Base-by-base conservation (phyloP, 176 grass and related monocot genomes). In the Elaeis guineensis region DNA sequence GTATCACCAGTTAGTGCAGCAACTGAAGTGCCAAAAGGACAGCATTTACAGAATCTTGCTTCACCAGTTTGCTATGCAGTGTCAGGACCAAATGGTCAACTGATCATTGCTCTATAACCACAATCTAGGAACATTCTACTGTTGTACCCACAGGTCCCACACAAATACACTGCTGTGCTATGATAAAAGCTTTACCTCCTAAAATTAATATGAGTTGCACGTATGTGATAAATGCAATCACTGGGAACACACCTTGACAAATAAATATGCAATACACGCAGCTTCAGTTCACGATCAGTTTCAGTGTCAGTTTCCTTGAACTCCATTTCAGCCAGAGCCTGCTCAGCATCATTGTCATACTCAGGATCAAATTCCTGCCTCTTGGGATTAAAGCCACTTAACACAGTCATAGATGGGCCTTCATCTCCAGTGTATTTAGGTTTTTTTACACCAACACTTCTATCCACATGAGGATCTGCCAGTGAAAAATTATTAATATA, bases 301-400 rank as follows among this genome's bases (percentile, higher is more conserved):
- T 91, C 93, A 0, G 64, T 78, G 62, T 98, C 93, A 52, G 79
- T 92, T 75, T 98, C 93, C 78, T 92, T 98, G 52, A 98, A 92
- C 53, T 92, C 93, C 93, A 98, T 98, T 59, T 98, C 93, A 52
- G 93, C 87, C 6, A 98, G 82, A 48, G 93, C 80, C 66, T 92
- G 87, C 57, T 98, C 93, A 30, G 93, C 93, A 73, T 98, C 85
- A 52, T 98, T 92, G 61, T 98, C 93, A 71, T 98, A 98, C 70
- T 98, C 93, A 5, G 93, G 93, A 61, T 98, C 93, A 88, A 98
- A 98, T 58, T 98, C 93, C 16, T 89, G 79, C 49, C 93, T 85
- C 73, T 98, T 98, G 32, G 84, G 30, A 78, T 98, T 98, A 63
- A 85, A 98, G 51, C 87, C 87, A 75, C 93, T 98, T 49, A 89